Evolutionary conservation across 345 rosid genomes (phyloP), one percentile per base, ranked within the genome.

Genomic region (Melastoma malabathricum): DNA sequence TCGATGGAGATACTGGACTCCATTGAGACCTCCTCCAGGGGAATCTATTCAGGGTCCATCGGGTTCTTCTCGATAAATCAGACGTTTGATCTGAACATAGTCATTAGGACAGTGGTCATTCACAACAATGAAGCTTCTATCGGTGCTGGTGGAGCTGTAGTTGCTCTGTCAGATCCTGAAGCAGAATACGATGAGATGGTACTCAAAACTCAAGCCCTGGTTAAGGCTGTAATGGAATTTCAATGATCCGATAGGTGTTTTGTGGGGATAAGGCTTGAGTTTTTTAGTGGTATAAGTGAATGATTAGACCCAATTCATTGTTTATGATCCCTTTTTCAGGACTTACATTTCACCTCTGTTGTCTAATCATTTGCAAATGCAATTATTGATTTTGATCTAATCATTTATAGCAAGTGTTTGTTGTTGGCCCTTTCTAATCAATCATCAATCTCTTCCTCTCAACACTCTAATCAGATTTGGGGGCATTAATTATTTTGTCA

Each of bases 101-200:
- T 92, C 56, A 92, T 84, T 69, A 82, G 95, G 67, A 92, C 98
- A 16, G 69, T 92, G 0, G 76, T 87, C 38, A 71, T 92, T 61
- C 95, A 87, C 41, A 81, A 81, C 53, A 80, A 72, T 22, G 96
- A 92, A 74, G 98, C 88, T 60, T 71, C 96, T 0, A 81, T 87
- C 44, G 96, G 98, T 43, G 98, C 89, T 13, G 98, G 95, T 39
- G 96, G 93, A 44, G 98, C 96, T 2, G 76, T 92, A 2, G 80
- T 84, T 46, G 78, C 98, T 43, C 67, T 87, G 14, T 84, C 98
- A 0, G 73, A 76, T 25, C 97, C 97, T 0, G 88, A 82, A 70
- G 87, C 77, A 13, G 98, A 87, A 71, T 92, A 84, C 15, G 80
- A 87, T 16, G 98, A 92, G 64, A 92, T 92, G 98, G 31, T 82